Conservation (phyloP, 805 yeast species). For the Starmerella stellata region DNA sequence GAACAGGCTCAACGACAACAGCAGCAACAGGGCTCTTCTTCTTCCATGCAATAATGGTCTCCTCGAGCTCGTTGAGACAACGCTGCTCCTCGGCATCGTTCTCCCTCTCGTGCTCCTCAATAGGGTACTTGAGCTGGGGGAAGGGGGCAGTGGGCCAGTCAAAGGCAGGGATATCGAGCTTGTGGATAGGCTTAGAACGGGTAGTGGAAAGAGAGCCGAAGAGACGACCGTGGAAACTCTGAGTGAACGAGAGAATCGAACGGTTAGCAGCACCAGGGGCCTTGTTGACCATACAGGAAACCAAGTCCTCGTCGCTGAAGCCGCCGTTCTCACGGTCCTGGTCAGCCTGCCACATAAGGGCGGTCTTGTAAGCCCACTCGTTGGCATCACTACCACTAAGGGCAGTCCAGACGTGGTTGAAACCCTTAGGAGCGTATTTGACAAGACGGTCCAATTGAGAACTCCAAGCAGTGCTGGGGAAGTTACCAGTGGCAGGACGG, state of each 20-base stretch:
- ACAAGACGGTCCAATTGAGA: slow-evolving; percentile 39
- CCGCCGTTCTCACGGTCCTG: slow-evolving; percentile 47
- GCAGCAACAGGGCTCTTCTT: slow-evolving; percentile 64
- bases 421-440: slow-evolving; percentile 63
- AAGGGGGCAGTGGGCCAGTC: slow-evolving; percentile 94
- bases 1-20: slow-evolving; percentile 75
- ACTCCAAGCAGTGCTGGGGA: slow-evolving; percentile 46
- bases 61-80: slow-evolving; percentile 61
- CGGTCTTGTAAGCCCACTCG: slow-evolving; percentile 78
- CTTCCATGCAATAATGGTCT: slow-evolving; percentile 46
- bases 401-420: slow-evolving; percentile 58
- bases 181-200: slow-evolving; percentile 87
- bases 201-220: slow-evolving; percentile 85
- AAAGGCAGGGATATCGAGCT: slow-evolving; percentile 72
- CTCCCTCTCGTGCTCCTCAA: slow-evolving; percentile 42
- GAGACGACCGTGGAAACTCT: slow-evolving; percentile 87
- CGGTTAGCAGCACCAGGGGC: slow-evolving; percentile 81
- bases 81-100: slow-evolving; percentile 66
- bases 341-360: slow-evolving; percentile 61
- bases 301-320: slow-evolving; percentile 52
- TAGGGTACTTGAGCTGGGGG: slow-evolving; percentile 72
- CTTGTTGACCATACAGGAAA: slow-evolving; percentile 56
- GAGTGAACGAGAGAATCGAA: slow-evolving; percentile 69
- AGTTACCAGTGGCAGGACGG: slow-evolving; percentile 73
- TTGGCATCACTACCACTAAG: slow-evolving; percentile 77